Conservation (phyloP, 768 basidiomycete species). For the Phlebiopsis gigantea region DNA sequence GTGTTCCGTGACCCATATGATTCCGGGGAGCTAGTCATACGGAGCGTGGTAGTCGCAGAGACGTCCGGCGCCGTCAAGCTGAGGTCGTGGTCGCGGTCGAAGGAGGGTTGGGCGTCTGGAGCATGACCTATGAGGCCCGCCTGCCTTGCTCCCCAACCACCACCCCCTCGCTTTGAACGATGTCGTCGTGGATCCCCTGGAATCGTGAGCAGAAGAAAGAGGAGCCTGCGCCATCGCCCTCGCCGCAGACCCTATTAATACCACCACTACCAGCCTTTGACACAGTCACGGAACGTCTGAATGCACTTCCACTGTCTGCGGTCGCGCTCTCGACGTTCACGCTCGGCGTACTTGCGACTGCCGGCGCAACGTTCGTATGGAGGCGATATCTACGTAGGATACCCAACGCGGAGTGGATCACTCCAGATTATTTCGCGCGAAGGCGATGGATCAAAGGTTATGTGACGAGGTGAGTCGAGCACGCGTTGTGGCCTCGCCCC, state of each 20-base stretch:
- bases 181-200: neutral
- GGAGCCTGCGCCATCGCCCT: neutral
- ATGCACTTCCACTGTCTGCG: conserved; percentile 11
- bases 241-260: no score
- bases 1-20: no score
- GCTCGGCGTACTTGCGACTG: conserved; percentile 19
- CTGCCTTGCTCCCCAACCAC: no score
- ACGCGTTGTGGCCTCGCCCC: neutral
- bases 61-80: no score
- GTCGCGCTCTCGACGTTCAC: conserved; percentile 31
- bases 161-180: neutral
- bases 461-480: conserved; percentile 62
- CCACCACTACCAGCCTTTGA: no score
- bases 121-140: no score
- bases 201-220: neutral
- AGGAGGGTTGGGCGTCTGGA: no score
- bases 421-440: conserved; percentile 50
- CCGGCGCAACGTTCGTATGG: conserved; percentile 36
- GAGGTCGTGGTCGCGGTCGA: no score
- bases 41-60: no score
- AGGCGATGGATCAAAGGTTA: conserved; percentile 72
- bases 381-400: conserved; percentile 48
- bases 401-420: conserved; percentile 65
- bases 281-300: neutral
- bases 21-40: no score